Percentiles rank a stretch among this genome's conserved stretches.
These are phyloP conservation scores for Cenchrus americanus DNA, from an alignment of 176 grass and related monocot species.

Conservation along the genomic window DNA sequence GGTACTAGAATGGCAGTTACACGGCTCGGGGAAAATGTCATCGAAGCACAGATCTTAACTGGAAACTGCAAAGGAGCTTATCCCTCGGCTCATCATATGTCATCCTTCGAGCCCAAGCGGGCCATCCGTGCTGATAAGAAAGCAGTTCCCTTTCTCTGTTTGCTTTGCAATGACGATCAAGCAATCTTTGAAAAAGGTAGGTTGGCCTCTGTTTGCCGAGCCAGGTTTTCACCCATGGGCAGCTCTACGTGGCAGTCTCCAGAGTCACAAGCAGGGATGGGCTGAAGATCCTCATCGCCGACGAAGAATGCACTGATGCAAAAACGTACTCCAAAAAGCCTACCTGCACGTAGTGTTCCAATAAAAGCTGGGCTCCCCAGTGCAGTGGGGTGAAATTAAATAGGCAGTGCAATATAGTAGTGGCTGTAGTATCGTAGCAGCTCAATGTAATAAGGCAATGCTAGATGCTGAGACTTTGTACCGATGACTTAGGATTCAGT, in stretches of 20 bases:
- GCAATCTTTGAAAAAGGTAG: neutral
- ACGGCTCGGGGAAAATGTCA: neutral
- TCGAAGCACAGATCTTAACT: conserved; percentile 12
- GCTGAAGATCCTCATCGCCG: neutral
- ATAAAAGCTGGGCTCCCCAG: conserved; percentile 8
- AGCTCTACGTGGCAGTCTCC: neutral
- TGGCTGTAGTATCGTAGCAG: neutral
- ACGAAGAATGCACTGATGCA: neutral
- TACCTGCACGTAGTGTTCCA: neutral
- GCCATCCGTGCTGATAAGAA: conserved; percentile 2
- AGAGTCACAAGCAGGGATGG: conserved; percentile 9
- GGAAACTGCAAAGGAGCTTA: neutral
- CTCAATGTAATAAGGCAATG: neutral
- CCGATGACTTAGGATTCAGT: neutral
- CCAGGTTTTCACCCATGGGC: neutral
- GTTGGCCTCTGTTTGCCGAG: neutral
- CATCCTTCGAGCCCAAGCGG: neutral
- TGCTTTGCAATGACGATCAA: conserved; percentile 14
- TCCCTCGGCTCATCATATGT: conserved; percentile 26
- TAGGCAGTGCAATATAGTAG: neutral
- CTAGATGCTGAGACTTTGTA: too few species aligned
- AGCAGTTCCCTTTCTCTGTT: neutral
- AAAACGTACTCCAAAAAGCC: neutral
- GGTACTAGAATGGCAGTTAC: neutral
- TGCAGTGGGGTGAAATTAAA: neutral